Conservation (phyloP, 805 yeast species). For the Saturnispora quitensis region DNA sequence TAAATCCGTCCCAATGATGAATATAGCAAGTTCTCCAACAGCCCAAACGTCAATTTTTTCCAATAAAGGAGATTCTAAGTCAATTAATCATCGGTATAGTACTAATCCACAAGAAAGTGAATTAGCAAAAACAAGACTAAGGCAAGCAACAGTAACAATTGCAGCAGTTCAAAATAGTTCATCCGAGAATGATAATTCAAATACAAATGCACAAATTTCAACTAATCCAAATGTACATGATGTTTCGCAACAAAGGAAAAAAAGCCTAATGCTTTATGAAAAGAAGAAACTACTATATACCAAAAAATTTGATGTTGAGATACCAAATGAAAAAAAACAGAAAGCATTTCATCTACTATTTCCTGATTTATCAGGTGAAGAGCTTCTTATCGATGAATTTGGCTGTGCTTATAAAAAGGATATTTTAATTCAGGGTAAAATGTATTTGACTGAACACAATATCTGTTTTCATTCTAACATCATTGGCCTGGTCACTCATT, state of each 20-base stretch:
- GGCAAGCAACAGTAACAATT: neutral
- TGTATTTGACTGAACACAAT: conserved; percentile 47
- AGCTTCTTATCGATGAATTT: conserved; percentile 49
- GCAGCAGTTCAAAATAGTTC: neutral
- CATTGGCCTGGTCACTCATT: conserved; percentile 56
- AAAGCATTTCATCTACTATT: conserved; percentile 53
- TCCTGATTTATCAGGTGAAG: conserved; percentile 41
- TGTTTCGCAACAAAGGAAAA: neutral
- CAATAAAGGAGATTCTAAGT: neutral
- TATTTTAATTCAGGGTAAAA: conserved; percentile 56
- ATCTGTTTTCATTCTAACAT: conserved; percentile 60
- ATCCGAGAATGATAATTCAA: neutral
- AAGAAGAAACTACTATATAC: conserved; percentile 11
- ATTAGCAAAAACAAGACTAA: neutral
- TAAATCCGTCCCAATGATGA: neutral
- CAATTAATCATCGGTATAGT: neutral
- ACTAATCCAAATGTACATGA: neutral
- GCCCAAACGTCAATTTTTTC: neutral
- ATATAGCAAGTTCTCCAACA: neutral
- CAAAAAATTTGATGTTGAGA: conserved; percentile 20
- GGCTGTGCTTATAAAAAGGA: conserved; percentile 60
- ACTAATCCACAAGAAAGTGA: neutral
- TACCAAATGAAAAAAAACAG: conserved; percentile 44
- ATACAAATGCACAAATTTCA: conserved; percentile 2
- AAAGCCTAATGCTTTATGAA: neutral